Percentiles rank a stretch among this genome's conserved stretches.
phyloP scores from a whole-genome alignment of 768 basidiomycete genomes.

The Russula olivacea region DNA sequence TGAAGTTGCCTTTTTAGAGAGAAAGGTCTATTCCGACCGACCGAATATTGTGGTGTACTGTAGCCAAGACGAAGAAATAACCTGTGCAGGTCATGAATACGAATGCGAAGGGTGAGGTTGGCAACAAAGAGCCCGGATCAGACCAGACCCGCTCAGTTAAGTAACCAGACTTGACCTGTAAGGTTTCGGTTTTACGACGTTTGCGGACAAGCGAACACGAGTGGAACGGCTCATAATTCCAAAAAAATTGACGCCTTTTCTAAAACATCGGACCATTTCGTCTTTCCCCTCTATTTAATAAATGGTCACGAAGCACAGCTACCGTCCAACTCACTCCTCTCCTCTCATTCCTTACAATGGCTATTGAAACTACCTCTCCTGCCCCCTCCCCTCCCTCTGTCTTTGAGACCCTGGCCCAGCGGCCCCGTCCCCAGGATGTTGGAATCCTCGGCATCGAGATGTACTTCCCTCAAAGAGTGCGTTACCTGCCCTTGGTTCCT shows the following conservation, averaged over 20 bases:
- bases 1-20: background rate
- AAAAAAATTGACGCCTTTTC: slow-evolving; percentile 13
- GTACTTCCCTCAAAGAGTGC: slow-evolving; percentile 24
- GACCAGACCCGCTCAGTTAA: slow-evolving; percentile 15
- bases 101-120: too few species aligned
- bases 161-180: slow-evolving; percentile 9
- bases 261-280: slow-evolving; percentile 26
- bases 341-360: slow-evolving; percentile 20
- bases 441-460: slow-evolving; percentile 26
- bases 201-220: background rate
- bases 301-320: background rate
- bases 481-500: background rate
- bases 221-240: background rate
- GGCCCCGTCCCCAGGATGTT: slow-evolving; percentile 25
- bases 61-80: background rate
- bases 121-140: too few species aligned
- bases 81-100: background rate
- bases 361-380: slow-evolving; percentile 20
- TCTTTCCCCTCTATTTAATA: slow-evolving; percentile 14
- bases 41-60: background rate
- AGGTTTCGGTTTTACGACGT: slow-evolving; percentile 14
- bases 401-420: slow-evolving; percentile 24
- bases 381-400: slow-evolving; percentile 12
- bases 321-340: background rate
- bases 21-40: background rate